Percentiles rank a stretch among this genome's conserved stretches.
phyloP scores from a whole-genome alignment of 441 rosid genomes.

The Aquilaria agallochum region DNA sequence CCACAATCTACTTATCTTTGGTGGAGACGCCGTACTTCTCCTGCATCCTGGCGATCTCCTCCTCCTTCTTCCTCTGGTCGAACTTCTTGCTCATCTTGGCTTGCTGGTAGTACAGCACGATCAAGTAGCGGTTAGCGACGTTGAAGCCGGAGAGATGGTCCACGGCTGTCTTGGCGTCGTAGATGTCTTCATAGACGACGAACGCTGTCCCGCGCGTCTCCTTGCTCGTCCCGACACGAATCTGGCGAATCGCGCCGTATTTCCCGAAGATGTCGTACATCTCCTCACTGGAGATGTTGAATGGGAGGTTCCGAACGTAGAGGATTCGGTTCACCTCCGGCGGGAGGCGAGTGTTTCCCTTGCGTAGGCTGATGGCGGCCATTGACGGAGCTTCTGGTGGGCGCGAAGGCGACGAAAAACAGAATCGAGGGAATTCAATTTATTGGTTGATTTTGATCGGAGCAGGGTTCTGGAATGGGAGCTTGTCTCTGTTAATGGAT shows the following conservation, averaged over 20 bases:
- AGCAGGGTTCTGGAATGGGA: too few species aligned
- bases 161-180: constrained; percentile 94
- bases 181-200: constrained; percentile 93
- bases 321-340: constrained; percentile 93
- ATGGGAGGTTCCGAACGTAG: constrained; percentile 92
- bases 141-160: constrained; percentile 98
- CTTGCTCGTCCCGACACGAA: constrained; percentile 80
- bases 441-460: too few species aligned
- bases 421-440: too few species aligned
- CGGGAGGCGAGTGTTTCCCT: constrained; percentile 84
- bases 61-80: constrained; percentile 94
- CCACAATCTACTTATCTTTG: constrained; percentile 61
- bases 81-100: constrained; percentile 98
- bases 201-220: constrained; percentile 93
- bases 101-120: constrained; percentile 88
- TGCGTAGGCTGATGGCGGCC: constrained; percentile 75
- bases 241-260: constrained; percentile 94
- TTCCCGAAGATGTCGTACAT: constrained; percentile 99
- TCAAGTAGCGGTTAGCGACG: constrained; percentile 87
- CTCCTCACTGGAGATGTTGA: constrained; percentile 97
- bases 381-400: constrained; percentile 23
- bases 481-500: too few species aligned
- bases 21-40: constrained; percentile 96
- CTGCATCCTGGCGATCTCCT: constrained; percentile 82
- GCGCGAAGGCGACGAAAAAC: constrained; percentile 8